Base-by-base conservation (phyloP, 106 monocot genomes). In the Apostasia ramifera region DNA sequence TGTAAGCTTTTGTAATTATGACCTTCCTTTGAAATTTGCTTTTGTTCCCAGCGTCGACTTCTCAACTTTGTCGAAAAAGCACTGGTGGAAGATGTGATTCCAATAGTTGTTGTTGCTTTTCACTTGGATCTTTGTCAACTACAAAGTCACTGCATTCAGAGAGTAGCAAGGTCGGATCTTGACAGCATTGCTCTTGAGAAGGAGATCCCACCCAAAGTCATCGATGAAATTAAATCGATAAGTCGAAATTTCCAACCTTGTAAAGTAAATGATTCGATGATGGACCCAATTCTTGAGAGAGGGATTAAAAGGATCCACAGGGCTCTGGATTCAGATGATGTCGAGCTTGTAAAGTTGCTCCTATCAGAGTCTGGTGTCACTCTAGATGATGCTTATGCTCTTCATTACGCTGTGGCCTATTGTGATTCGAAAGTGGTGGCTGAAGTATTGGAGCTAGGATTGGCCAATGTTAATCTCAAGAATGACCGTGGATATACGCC, bases 341-440 rank as follows among this genome's bases (percentile, higher is more conserved):
- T 97, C 54, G 89, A 92, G 68, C 89, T 97, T 66, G 92, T 97
- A 53, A 92, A 86, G 69, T 72, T 97, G 75, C 92, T 97, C 39
- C 77, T 97, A 50, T 73, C 57, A 15, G 95, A 97, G 79, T 92
- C 95, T 4, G 48, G 79, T 6, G 69, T 89, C 55, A 86, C 84
- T 4, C 70, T 97, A 10, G 95, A 97, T 69, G 79, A 89, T 69
- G 92, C 89, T 41, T 72, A 78, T 71, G 95, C 89, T 44, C 74
- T 97, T 26, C 95, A 97, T 57, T 89, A 97, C 73, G 86, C 95
- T 7, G 82, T 71, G 68, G 81, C 92, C 40, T 97, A 92, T 40
- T 97, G 95, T 69, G 95, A 92, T 77, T 73, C 89, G 1, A 97
- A 97, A 87, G 74, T 97, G 47, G 84, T 97, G n/a, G 75, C 86